Evolutionary conservation across 1,139 yeast genomes (phyloP), one percentile per base, ranked within the genome.

Genomic region (Ogataea hybrid): DNA sequence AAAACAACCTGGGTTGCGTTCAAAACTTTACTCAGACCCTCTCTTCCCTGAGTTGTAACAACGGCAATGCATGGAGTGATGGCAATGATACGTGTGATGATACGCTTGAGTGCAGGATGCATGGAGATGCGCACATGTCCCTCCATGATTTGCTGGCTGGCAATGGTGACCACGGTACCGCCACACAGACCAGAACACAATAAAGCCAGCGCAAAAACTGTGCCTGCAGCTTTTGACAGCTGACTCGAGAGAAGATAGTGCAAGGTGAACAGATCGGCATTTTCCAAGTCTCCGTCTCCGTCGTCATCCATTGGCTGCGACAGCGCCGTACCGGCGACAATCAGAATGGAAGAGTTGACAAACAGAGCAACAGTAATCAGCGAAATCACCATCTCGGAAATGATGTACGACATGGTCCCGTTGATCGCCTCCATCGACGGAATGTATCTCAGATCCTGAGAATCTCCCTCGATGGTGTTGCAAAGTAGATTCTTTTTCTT

Each of bases 181-280:
- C 98, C 97, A 57, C 96, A 85, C 61, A 90, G 96, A 15, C 98
- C 98, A n/a, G 96, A 85, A 59, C 90, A 89, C 40, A 92, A 70
- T 63, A 92, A 75, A 1, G 97, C 97, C 34, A 89, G 67, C 1
- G 97, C 97, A 69, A 92, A 92, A 1, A 92, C 81, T 25, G 88
- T 71, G 4, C 97, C 98, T 0, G 97, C 97, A 2, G 89, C 83
- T n/a, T 86, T 83, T 1, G 96, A 86, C 35, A 92, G 73, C 56
- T 84, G 87, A 33, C 73, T 67, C 4, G 81, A 71, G 18, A 92
- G 74, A 63, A 90, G 71, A 46, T 83, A 77, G 62, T 90, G 87
- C 49, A 92, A 87, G 11, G 96, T 81, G 61, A 85, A 80, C 49
- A 92, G 71, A 62, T 92, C 98, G 1, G 97, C 97, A 25, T 50